These are phyloP conservation scores for Penicillium griseofulvum DNA, from an alignment of 2,329 filamentous ascomycete genomes.

Conservation along the genomic window DNA sequence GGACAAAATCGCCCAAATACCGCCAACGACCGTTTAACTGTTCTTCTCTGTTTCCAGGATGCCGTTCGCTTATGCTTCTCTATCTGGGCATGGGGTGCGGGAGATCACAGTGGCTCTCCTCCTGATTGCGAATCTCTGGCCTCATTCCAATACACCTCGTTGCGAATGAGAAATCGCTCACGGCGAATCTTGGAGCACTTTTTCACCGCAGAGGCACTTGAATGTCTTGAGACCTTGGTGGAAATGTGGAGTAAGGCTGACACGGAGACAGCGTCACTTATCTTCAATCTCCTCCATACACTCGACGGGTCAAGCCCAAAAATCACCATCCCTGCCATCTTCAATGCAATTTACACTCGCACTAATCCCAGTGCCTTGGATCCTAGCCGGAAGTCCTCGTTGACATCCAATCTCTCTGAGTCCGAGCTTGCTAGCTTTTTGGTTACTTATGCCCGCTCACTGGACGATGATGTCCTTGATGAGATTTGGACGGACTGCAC, in stretches of 20 bases:
- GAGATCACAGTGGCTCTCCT: conserved; percentile 37
- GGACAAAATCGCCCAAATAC: conserved; percentile 75
- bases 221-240: conserved; percentile 88
- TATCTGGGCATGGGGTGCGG: conserved; percentile 91
- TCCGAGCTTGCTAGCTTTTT: conserved; percentile 83
- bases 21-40: conserved; percentile 90
- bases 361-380: conserved; percentile 82
- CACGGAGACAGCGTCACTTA: conserved; percentile 57
- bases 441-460: conserved; percentile 80
- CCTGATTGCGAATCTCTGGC: conserved; percentile 69
- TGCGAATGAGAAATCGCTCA: conserved; percentile 86
- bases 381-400: conserved; percentile 74
- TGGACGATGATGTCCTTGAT: conserved; percentile 96
- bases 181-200: conserved; percentile 86
- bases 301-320: conserved; percentile 88
- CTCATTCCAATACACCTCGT: conserved; percentile 85
- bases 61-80: conserved; percentile 86
- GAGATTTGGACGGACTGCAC: conserved; percentile 97
- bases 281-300: conserved; percentile 85
- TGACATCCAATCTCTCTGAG: conserved; percentile 81
- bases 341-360: conserved; percentile 93
- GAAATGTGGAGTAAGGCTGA: conserved; percentile 70
- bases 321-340: conserved; percentile 87
- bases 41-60: conserved; percentile 94
- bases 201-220: conserved; percentile 85